Evolutionary conservation across 1,284 basidiomycete genomes (phyloP).

Genomic region (Volvariella volvacea): DNA sequence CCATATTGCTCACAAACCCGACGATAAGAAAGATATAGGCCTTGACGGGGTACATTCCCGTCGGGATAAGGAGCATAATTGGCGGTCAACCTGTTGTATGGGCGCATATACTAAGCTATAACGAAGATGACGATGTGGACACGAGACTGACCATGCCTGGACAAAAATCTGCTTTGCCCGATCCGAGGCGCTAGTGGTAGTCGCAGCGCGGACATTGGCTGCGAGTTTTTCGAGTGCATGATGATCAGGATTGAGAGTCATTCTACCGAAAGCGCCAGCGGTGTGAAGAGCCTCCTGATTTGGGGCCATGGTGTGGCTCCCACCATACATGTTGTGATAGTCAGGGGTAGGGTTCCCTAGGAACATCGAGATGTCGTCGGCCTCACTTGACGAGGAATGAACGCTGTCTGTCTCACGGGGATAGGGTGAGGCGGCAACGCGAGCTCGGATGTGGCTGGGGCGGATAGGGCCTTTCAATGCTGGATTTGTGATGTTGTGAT

Average conservation of each 20-base stretch:
- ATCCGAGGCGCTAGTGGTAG: slow-evolving; percentile 83
- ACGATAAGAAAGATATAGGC: slow-evolving; percentile 88
- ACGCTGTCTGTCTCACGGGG: slow-evolving; percentile 78
- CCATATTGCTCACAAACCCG: slow-evolving; percentile 85
- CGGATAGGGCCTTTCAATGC: slow-evolving; percentile 68
- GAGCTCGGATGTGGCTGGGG: slow-evolving; percentile 67
- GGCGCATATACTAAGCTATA: neutral
- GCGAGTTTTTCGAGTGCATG: slow-evolving; percentile 80
- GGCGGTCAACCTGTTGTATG: slow-evolving; percentile 62
- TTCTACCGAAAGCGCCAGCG: slow-evolving; percentile 62
- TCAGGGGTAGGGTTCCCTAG: slow-evolving; percentile 48
- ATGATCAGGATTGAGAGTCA: slow-evolving; percentile 69
- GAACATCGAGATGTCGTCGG: slow-evolving; percentile 77
- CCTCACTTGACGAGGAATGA: slow-evolving; percentile 79
- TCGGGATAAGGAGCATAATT: slow-evolving; percentile 89
- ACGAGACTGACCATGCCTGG: slow-evolving; percentile 67
- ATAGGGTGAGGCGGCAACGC: slow-evolving; percentile 73
- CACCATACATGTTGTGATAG: slow-evolving; percentile 54
- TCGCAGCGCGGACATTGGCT: slow-evolving; percentile 78
- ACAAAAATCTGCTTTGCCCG: slow-evolving; percentile 87
- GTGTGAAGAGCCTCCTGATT: slow-evolving; percentile 61
- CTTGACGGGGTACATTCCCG: slow-evolving; percentile 82
- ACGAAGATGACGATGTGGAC: slow-evolving; percentile 5
- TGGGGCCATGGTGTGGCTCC: slow-evolving; percentile 42
- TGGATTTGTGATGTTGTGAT: slow-evolving; percentile 62